Evolutionary conservation across 1,139 yeast genomes (phyloP).

Genomic region (Yamadazyma blattariae): DNA sequence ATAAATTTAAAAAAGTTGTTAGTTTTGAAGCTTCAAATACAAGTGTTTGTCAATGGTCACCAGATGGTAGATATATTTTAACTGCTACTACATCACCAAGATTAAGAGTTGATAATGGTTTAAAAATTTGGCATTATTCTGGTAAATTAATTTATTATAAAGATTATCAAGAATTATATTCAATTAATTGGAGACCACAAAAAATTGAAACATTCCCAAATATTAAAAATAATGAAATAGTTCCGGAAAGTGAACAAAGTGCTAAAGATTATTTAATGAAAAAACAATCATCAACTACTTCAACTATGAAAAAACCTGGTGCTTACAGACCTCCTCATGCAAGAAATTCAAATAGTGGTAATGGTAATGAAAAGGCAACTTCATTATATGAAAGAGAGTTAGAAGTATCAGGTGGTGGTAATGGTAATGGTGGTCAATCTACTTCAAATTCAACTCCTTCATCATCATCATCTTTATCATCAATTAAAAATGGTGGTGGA

Average conservation of each 20-base stretch:
- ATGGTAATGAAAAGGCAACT: slow-evolving; percentile 31
- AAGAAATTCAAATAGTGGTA: slow-evolving; percentile 34
- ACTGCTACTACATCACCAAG: slow-evolving; percentile 98
- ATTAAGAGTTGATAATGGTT: slow-evolving; percentile 93
- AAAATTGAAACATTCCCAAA: slow-evolving; percentile 58
- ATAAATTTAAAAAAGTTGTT: slow-evolving; percentile 75
- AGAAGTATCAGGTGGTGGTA: slow-evolving; percentile 22
- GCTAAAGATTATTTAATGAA: slow-evolving; percentile 55
- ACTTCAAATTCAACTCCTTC: slow-evolving; percentile 11
- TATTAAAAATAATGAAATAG: slow-evolving; percentile 46
- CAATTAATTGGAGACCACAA: slow-evolving; percentile 89
- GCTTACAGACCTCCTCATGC: slow-evolving; percentile 98
- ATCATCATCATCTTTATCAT: not conserved
- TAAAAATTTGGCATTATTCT: slow-evolving; percentile 87
- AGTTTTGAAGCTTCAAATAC: slow-evolving; percentile 92
- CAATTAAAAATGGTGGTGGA: not conserved
- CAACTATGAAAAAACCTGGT: slow-evolving; percentile 59
- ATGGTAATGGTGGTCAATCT: slow-evolving; percentile 10
- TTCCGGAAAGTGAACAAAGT: slow-evolving; percentile 68
- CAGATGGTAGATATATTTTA: slow-evolving; percentile 91
- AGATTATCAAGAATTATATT: slow-evolving; percentile 77
- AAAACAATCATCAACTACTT: slow-evolving; percentile 36
- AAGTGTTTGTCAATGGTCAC: slow-evolving; percentile 95
- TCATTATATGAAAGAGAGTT: slow-evolving; percentile 60
- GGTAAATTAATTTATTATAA: slow-evolving; percentile 78